Percentiles rank a stretch among this genome's conserved stretches.
These are phyloP conservation scores for Jackrogersella multiformis DNA, from an alignment of 495 filamentous ascomycete species.

Conservation along the genomic window DNA sequence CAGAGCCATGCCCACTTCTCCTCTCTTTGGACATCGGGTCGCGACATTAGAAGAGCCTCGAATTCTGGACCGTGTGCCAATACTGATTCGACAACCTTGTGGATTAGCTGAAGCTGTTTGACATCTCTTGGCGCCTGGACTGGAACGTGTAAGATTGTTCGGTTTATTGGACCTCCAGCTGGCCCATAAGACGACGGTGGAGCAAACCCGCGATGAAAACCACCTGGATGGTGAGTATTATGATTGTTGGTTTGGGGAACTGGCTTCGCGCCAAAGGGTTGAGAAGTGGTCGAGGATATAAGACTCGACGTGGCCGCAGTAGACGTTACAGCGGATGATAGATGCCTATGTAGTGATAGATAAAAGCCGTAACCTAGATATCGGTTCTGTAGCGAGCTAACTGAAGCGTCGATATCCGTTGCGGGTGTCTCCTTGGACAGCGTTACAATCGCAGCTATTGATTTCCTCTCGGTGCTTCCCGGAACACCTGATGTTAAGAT, in stretches of 20 bases:
- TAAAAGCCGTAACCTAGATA: slow-evolving; percentile 92
- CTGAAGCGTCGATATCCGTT: slow-evolving; percentile 83
- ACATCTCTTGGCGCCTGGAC: slow-evolving; percentile 81
- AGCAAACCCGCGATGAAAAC: slow-evolving; percentile 76
- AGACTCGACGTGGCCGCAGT: slow-evolving; percentile 61
- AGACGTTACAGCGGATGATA: slow-evolving; percentile 81
- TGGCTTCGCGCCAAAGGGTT: slow-evolving; percentile 86
- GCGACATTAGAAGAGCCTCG: slow-evolving; percentile 90
- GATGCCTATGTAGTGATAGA: slow-evolving; percentile 79
- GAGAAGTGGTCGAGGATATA: slow-evolving; percentile 62
- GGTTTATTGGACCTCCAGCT: slow-evolving; percentile 55
- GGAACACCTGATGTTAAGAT: slow-evolving; percentile 63
- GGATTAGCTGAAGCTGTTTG: slow-evolving; percentile 82
- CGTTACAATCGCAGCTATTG: slow-evolving; percentile 83
- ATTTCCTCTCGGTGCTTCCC: slow-evolving; percentile 72
- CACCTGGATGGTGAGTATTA: slow-evolving; percentile 66
- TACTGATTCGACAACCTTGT: slow-evolving; percentile 83
- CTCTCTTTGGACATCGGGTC: slow-evolving; percentile 78
- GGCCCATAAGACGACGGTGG: slow-evolving; percentile 75
- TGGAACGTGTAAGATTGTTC: slow-evolving; percentile 70
- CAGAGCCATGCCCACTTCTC: slow-evolving; percentile 95
- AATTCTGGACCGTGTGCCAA: slow-evolving; percentile 85
- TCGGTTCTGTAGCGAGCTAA: slow-evolving; percentile 80
- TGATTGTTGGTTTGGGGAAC: slow-evolving; percentile 61
- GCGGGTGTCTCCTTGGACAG: slow-evolving; percentile 85